Base-by-base conservation (phyloP, 805 yeast genomes). In the Kurtzmaniella cleridarum region DNA sequence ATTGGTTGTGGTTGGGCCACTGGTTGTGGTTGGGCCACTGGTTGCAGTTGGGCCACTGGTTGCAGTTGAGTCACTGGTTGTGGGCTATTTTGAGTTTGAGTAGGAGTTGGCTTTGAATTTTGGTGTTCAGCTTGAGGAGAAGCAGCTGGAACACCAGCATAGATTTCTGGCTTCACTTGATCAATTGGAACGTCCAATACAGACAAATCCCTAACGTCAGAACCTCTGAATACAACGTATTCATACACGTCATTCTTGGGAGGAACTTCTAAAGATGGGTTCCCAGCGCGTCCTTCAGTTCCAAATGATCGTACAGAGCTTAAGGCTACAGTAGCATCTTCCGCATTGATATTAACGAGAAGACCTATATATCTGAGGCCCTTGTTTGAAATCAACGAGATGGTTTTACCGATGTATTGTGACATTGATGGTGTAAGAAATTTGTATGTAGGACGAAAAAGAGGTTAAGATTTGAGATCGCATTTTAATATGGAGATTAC, bases 321-420 rank as follows among this genome's bases (percentile, higher is more conserved):
- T 53, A 91, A 73, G 5, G 96, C 81, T 36, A 91, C 93, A 2
- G 96, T 88, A 47, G 96, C 86, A 44, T 84, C 84, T 42, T 86
- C 90, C 23, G 95, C 93, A 59, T 88, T 88, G 53, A 93, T 87
- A 49, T 79, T 81, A 48, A 86, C 88, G 55, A 91, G 73, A n/a
- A 77, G 66, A 26, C 98, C 98, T 41, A 88, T 93, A 57, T 91
- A 91, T 47, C 95, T 80, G 44, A 85, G 81, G 29, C 86, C 87
- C 51, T 84, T 81, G 55, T 77, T 78, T 42, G 95, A 82, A 46
- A 84, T 76, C 57, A 88, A 71, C 18, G 93, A 79, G 50, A 89
- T 87, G 37, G 91, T 82, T 59, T 87, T 87, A 8, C 98, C 98
- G 49, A 89, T 84, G 62, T 83, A 90, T 55, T 89, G 89, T 34